phyloP scores from a whole-genome alignment of 768 basidiomycete species.

The Mycena haematopus region DNA sequence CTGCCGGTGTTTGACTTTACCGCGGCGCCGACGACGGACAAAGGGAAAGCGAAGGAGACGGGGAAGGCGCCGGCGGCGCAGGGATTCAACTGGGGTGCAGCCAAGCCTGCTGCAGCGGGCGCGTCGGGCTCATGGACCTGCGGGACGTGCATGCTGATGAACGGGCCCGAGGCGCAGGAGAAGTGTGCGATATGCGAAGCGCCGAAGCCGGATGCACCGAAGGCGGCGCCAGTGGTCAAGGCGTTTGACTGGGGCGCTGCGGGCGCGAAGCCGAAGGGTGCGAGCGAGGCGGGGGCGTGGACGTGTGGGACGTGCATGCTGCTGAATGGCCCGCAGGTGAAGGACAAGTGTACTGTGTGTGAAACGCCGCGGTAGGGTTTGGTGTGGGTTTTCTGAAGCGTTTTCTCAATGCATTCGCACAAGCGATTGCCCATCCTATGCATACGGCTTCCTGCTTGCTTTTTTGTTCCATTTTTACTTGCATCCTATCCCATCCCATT shows the following conservation, averaged over 20 bases:
- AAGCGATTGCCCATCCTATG: not conserved
- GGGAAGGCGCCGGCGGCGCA: constrained; percentile 31
- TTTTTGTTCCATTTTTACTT: not conserved
- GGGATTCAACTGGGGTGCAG: constrained; percentile 66
- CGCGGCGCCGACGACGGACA: constrained; percentile 14
- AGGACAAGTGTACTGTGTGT: constrained; percentile 58
- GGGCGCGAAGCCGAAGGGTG: constrained; percentile 52
- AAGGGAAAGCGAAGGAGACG: constrained; percentile 21
- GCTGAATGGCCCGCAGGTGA: constrained; percentile 50
- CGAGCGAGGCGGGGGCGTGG: constrained; percentile 49
- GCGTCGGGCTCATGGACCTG: constrained; percentile 60
- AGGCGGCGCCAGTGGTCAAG: constrained; percentile 37
- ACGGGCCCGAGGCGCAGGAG: constrained; percentile 48
- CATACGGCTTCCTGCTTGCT: constrained; percentile 1
- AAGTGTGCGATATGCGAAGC: constrained; percentile 62
- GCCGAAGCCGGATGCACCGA: constrained; percentile 35
- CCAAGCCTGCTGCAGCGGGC: constrained; percentile 34
- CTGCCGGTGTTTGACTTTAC: constrained; percentile 55
- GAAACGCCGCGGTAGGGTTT: constrained; percentile 37
- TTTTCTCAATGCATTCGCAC: not conserved
- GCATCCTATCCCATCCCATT: not conserved
- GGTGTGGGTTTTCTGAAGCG: not conserved
- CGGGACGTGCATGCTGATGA: constrained; percentile 55
- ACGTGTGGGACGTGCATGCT: constrained; percentile 61
- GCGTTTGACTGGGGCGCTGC: constrained; percentile 70